These are phyloP conservation scores for Nakazawaea populi DNA, from an alignment of 805 yeast species.

Conservation along the genomic window DNA sequence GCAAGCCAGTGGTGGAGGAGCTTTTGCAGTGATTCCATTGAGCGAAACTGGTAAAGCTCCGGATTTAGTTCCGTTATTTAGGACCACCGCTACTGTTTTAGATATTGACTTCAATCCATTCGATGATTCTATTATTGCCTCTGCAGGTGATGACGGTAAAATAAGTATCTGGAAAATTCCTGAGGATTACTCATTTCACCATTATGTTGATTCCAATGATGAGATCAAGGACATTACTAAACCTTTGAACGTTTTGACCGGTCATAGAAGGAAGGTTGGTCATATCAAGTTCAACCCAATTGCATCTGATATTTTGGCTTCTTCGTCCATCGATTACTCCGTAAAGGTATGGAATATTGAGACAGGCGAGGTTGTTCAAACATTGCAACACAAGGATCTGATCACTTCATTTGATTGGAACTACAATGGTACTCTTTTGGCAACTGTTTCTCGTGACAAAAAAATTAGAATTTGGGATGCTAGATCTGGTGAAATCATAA, in stretches of 20 bases:
- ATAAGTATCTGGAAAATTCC: constrained; percentile 89
- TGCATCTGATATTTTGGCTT: constrained; percentile 80
- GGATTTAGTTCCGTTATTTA: constrained; percentile 85
- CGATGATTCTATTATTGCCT: constrained; percentile 64
- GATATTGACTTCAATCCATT: constrained; percentile 97
- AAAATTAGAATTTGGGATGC: constrained; percentile 89
- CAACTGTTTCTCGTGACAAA: constrained; percentile 89
- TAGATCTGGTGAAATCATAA: constrained; percentile 62
- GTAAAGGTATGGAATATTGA: constrained; percentile 89
- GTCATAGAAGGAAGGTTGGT: constrained; percentile 94
- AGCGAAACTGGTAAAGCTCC: constrained; percentile 87
- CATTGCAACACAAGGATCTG: constrained; percentile 82
- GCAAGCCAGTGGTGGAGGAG: constrained; percentile 97
- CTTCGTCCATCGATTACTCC: constrained; percentile 85
- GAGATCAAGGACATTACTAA: constrained; percentile 54
- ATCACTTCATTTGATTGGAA: constrained; percentile 92
- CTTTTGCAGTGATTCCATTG: constrained; percentile 90
- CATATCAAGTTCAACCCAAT: constrained; percentile 87
- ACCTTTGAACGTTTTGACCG: constrained; percentile 66
- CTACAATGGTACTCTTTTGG: constrained; percentile 81
- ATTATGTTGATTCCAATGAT: constrained; percentile 47
- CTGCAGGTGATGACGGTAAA: constrained; percentile 77
- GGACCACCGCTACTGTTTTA: constrained; percentile 91
- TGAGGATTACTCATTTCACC: constrained; percentile 65
- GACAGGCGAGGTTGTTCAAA: constrained; percentile 61